Base-by-base conservation (phyloP, 495 filamentous ascomycete genomes). In the Hyaloscypha bicolor region DNA sequence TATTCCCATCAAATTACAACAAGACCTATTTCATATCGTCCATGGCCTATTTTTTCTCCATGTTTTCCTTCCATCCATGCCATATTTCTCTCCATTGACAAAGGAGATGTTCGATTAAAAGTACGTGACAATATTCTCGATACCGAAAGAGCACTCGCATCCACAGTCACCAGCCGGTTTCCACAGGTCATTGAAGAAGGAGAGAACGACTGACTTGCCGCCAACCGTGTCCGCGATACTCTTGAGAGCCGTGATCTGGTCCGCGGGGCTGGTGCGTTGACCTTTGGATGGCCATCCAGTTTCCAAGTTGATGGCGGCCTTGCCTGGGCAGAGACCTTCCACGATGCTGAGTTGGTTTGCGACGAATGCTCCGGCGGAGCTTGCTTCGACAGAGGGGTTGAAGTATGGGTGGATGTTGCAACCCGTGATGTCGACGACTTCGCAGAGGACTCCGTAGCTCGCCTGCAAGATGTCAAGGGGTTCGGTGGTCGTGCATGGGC, bases 391-490 rank as follows among this genome's bases (percentile, higher is more conserved):
- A 53, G 80, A 75, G 58, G 86, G 68, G 85, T 96, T 93, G 90
- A 97, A 98, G 89, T 90, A 98, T 76, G 93, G 88, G 78, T 98
- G 94, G 75, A 94, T 86, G 84, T 96, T 97, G 77, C 83, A 83
- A 77, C 90, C 91, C 39, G 91, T 80, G 64, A 94, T 79, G 77
- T 98, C 94, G 63, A 97, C 83, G 69, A 79, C 84, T 52, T 69
- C 66, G 84, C 94, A 97, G 60, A 97, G 83, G 52, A 75, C 76
- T 62, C 73, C 69, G 59, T 81, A 78, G 72, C 89, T 77, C 63
- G 82, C 76, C 74, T 88, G 76, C 78, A 89, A 85, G 75, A 90
- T 82, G 76, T 90, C 83, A 73, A 96, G 82, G 57, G 93, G 86
- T 81, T 98, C 94, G 71, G 94, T 88, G 70, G 93, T 96, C 75